Conservation (phyloP, 2,329 filamentous ascomycete genomes). For the Ophiosphaerella narmari region DNA sequence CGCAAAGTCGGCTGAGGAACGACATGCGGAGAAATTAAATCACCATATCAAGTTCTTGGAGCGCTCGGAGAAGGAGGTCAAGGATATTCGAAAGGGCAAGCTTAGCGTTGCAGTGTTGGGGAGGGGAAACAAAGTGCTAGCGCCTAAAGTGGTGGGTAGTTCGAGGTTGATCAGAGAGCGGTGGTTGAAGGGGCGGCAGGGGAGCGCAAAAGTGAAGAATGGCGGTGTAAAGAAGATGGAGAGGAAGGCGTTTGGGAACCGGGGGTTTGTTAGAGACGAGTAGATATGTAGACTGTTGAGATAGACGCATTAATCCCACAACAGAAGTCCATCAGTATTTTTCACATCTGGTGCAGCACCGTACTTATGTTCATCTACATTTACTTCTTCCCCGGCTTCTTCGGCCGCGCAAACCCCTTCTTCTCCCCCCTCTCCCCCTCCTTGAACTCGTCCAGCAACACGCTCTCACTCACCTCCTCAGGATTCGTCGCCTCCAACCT, state of each 20-base stretch:
- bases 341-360: too few relatives aligned
- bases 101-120: slow-evolving; percentile 56
- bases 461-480: slow-evolving; percentile 70
- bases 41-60: slow-evolving; percentile 56
- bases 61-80: slow-evolving; percentile 52
- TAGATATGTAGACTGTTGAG: slow-evolving; percentile 2
- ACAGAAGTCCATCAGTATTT: too few relatives aligned
- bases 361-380: too few relatives aligned
- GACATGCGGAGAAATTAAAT: slow-evolving; percentile 51
- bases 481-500: slow-evolving; percentile 69
- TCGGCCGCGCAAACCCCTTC: slow-evolving; percentile 75
- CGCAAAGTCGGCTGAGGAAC: slow-evolving; percentile 31
- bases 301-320: background rate
- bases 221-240: slow-evolving; percentile 29
- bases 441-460: slow-evolving; percentile 69
- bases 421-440: slow-evolving; percentile 71
- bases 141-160: slow-evolving; percentile 51
- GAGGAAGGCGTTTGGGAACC: slow-evolving; percentile 31
- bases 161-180: slow-evolving; percentile 44
- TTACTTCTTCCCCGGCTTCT: slow-evolving; percentile 70
- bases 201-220: slow-evolving; percentile 31
- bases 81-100: slow-evolving; percentile 56
- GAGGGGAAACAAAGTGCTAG: slow-evolving; percentile 46
- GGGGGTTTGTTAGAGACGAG: slow-evolving; percentile 40
- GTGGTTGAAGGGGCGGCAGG: slow-evolving; percentile 50